Conservation (phyloP, 352 stramenopile species). For the Pythium apleroticum region DNA sequence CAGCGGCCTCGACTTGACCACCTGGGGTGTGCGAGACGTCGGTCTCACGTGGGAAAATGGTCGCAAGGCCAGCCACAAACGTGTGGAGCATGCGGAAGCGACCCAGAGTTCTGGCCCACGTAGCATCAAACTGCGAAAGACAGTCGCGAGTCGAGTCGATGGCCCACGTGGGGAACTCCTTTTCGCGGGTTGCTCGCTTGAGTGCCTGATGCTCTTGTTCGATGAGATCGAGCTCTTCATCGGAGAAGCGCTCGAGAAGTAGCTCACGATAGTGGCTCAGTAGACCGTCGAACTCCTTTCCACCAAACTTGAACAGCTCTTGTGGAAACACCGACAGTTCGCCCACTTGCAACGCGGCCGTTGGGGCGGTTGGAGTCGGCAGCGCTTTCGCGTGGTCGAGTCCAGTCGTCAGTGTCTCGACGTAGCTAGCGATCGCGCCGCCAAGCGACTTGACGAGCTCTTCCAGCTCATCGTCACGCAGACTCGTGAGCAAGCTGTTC, state of each 20-base stretch:
- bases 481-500: constrained; percentile 29
- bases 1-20: not conserved
- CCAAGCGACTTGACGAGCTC: constrained; percentile 36
- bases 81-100: constrained; percentile 53
- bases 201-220: constrained; percentile 40
- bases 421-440: constrained; percentile 31
- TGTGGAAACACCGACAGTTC: constrained; percentile 38
- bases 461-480: constrained; percentile 29
- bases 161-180: constrained; percentile 20
- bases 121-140: constrained; percentile 37
- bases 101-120: constrained; percentile 36
- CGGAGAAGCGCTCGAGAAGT: constrained; percentile 22
- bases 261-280: constrained; percentile 34
- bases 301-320: constrained; percentile 45
- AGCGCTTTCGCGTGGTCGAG: constrained; percentile 8
- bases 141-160: constrained; percentile 8
- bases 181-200: constrained; percentile 31
- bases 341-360: not conserved
- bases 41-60: constrained; percentile 30
- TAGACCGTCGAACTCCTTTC: constrained; percentile 47
- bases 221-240: constrained; percentile 38
- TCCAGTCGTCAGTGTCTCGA: constrained; percentile 34
- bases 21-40: not conserved
- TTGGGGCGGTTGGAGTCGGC: constrained; percentile 5
- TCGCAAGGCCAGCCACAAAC: constrained; percentile 62